A percentile compares a stretch with the other conserved stretches of the same genome.
Evolutionary conservation across 1,284 basidiomycete genomes (phyloP).

Genomic region (Polyporus tsugae): DNA sequence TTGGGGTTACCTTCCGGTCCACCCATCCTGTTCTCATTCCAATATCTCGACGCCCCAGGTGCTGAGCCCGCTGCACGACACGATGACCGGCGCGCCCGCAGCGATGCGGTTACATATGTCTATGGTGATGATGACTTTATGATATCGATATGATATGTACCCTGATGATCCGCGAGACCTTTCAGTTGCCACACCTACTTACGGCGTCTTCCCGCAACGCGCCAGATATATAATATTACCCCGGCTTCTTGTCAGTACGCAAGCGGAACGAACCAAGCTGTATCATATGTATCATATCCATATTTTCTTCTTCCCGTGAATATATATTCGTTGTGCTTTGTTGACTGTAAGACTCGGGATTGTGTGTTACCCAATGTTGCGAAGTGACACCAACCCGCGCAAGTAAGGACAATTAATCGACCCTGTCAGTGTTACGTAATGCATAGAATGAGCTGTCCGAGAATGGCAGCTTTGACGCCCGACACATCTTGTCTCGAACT

Average conservation of each 20-base stretch:
- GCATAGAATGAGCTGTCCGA: background rate
- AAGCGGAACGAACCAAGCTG: slow-evolving; percentile 22
- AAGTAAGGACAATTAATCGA: too few relatives aligned
- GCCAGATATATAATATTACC: slow-evolving; percentile 22
- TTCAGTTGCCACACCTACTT: slow-evolving; percentile 14
- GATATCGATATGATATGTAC: slow-evolving; percentile 21
- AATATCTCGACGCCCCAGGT: slow-evolving; percentile 2
- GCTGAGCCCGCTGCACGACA: slow-evolving; percentile 9
- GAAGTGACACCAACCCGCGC: too few relatives aligned
- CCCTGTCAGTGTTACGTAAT: slow-evolving; percentile 18
- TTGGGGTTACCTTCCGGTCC: background rate
- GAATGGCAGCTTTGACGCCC: background rate
- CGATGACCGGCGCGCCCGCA: slow-evolving; percentile 18
- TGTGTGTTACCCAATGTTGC: too few relatives aligned
- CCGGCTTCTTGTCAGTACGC: slow-evolving; percentile 13
- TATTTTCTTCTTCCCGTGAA: slow-evolving; percentile 11
- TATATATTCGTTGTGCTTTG: slow-evolving; percentile 19
- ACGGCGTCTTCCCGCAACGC: slow-evolving; percentile 17
- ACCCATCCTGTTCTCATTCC: background rate
- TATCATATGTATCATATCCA: slow-evolving; percentile 34
- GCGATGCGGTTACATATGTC: slow-evolving; percentile 14
- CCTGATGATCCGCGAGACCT: slow-evolving; percentile 33
- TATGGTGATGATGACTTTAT: slow-evolving; percentile 28
- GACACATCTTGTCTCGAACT: slow-evolving; percentile 3
- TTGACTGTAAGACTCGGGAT: too few relatives aligned